Evolutionary conservation across 352 stramenopile species (phyloP).

Genomic region (Peronosclerospora sorghi): DNA sequence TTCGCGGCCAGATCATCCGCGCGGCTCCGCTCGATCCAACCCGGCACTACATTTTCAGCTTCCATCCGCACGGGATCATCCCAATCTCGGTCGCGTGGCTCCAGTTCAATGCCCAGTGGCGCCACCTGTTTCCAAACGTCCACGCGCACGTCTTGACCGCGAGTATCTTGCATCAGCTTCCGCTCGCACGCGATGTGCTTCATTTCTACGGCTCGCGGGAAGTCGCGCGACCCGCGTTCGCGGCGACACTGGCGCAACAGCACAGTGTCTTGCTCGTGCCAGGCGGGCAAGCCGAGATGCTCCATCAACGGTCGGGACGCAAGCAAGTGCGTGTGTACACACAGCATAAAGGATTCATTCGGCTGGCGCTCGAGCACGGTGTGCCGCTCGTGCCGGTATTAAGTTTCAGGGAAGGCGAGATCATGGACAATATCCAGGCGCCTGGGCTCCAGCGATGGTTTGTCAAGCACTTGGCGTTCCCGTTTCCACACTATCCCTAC

Average conservation of each 20-base stretch:
- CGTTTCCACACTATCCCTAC: slow-evolving; percentile 73
- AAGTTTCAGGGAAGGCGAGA: slow-evolving; percentile 74
- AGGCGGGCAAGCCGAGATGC: slow-evolving; percentile 74
- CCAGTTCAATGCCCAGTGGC: slow-evolving; percentile 63
- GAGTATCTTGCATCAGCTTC: slow-evolving; percentile 74
- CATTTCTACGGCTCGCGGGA: slow-evolving; percentile 69
- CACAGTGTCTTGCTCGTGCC: slow-evolving; percentile 68
- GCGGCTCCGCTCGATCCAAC: slow-evolving; percentile 40
- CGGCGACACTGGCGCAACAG: slow-evolving; percentile 31
- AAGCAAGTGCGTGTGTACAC: slow-evolving; percentile 69
- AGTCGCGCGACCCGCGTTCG: slow-evolving; percentile 57
- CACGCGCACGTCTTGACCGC: slow-evolving; percentile 60
- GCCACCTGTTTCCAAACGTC: slow-evolving; percentile 48
- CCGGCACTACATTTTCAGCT: slow-evolving; percentile 61
- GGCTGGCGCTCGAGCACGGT: slow-evolving; percentile 65
- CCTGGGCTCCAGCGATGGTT: slow-evolving; percentile 69
- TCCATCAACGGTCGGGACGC: slow-evolving; percentile 45
- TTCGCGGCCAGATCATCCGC: slow-evolving; percentile 48
- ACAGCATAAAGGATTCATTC: slow-evolving; percentile 70
- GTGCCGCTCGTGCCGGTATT: slow-evolving; percentile 61
- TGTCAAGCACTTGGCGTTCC: slow-evolving; percentile 64
- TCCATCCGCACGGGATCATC: slow-evolving; percentile 78
- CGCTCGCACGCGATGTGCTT: slow-evolving; percentile 57
- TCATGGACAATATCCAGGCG: slow-evolving; percentile 74
- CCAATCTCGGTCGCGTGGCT: slow-evolving; percentile 67